Base-by-base conservation (phyloP, 768 basidiomycete genomes). In the Mycena floridula region DNA sequence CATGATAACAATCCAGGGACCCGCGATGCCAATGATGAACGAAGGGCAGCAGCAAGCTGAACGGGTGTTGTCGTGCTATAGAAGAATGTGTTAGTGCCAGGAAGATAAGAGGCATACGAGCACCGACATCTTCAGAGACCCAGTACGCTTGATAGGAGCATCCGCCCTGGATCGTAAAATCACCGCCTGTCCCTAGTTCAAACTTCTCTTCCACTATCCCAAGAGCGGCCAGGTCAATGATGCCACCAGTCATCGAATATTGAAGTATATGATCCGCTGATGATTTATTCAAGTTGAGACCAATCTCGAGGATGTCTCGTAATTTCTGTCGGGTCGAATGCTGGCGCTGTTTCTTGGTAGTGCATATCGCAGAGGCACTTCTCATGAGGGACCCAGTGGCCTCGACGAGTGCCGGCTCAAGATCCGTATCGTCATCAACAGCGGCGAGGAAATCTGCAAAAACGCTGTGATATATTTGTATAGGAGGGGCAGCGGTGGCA, bases 1-100 rank as follows among this genome's bases (percentile, higher is more conserved):
- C 37, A 56, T 41, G 23, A 64, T 46, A 8, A 38, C 26, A 8
- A 64, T 23, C 50, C 54, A 54, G 15, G 59, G 50, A 9, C 57
- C 56, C 11, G 43, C 53, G 4, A 42, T 28, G 16, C 47, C 45
- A 24, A 59, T 26, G 25, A 62, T 5, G 25, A 62, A 64, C 9
- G 48, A 1, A 1, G 62, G 61, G 16, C 50, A 59, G 32, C 47
- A 52, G 24, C 30, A n/a, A 9, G 11, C 20, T 9, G 11, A 9
- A 15, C 37, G 37, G 11, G 20, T 20, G 9, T 11, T 20, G 11
- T 22, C 15, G 37, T 20, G 18, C 37, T 39, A 20, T 22, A 39
- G 11, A 22, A 15, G 20, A 39, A 39, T 11, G 21, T 9, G 13
- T 39, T 9, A n/a, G 37, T n/a, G n/a, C 11, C 11, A 32, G 28